phyloP scores from a whole-genome alignment of 1,139 yeast species.

The Tardiomyces digboiensis region DNA sequence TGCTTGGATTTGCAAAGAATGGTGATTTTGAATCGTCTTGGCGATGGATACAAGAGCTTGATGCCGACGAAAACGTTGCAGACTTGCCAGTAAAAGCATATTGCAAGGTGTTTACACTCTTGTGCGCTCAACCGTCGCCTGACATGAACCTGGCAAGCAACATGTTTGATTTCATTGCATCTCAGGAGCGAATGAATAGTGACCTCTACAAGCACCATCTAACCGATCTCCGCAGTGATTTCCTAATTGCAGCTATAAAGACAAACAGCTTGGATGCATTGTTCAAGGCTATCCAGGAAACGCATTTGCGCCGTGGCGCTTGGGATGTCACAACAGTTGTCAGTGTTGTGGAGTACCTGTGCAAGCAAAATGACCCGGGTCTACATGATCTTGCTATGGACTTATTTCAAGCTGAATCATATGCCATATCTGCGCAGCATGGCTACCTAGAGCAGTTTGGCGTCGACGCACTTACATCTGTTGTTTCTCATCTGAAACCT shows the following conservation, averaged over 20 bases:
- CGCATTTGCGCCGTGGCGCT: slow-evolving; percentile 19
- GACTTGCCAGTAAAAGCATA: not conserved
- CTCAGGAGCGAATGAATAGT: not conserved
- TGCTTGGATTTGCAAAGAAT: slow-evolving; percentile 22
- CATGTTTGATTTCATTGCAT: not conserved
- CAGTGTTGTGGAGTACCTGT: slow-evolving; percentile 14
- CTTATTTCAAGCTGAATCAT: slow-evolving; percentile 13
- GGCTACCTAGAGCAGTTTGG: slow-evolving; percentile 7
- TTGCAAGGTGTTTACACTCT: not conserved
- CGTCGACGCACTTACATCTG: slow-evolving; percentile 5
- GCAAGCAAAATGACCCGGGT: slow-evolving; percentile 9
- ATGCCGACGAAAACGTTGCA: slow-evolving; percentile 9
- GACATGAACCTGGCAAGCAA: not conserved
- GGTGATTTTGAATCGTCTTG: slow-evolving; percentile 24
- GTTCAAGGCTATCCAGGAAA: slow-evolving; percentile 23
- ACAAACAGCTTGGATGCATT: slow-evolving; percentile 16
- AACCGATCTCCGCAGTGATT: slow-evolving; percentile 10
- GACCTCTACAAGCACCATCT: not conserved
- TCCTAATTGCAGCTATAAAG: slow-evolving; percentile 11
- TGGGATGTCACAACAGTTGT: slow-evolving; percentile 26
- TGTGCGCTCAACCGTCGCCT: not conserved
- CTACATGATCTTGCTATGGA: slow-evolving; percentile 13
- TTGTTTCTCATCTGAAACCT: not conserved
- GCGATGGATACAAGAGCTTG: slow-evolving; percentile 24
- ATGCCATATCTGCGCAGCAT: slow-evolving; percentile 16